Percentiles rank a stretch among this genome's conserved stretches.
Conservation (phyloP, 768 basidiomycete genomes). For the Infundibulicybe gibba region DNA sequence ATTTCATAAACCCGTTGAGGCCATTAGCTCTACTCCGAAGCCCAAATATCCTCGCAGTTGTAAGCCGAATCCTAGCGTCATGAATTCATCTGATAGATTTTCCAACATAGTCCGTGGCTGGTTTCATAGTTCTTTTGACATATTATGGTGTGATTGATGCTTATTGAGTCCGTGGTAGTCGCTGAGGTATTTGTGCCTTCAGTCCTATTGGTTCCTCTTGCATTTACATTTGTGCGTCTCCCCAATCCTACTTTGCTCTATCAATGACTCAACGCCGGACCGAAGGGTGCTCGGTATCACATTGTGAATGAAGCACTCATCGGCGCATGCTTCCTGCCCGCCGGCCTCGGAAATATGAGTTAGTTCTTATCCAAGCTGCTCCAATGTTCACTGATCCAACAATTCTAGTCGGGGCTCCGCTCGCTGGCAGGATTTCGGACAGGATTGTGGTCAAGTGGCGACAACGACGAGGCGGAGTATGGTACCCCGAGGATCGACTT, state of each 20-base stretch:
- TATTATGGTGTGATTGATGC: neutral
- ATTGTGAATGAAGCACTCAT: neutral
- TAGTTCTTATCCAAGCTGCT: neutral
- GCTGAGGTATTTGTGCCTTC: neutral
- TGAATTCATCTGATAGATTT: neutral
- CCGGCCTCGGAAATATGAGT: neutral
- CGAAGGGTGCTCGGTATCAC: neutral
- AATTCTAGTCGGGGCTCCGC: conserved; percentile 41
- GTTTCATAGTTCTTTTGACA: neutral
- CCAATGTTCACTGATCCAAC: neutral
- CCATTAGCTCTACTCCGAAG: conserved; percentile 52
- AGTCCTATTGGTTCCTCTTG: neutral
- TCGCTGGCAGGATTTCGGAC: conserved; percentile 46
- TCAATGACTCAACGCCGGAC: neutral
- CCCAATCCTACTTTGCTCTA: neutral
- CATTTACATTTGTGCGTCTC: neutral
- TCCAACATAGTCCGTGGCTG: neutral
- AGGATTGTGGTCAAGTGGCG: conserved; percentile 32
- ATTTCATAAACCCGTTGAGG: conserved; percentile 55
- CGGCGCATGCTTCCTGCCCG: neutral
- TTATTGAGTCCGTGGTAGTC: neutral
- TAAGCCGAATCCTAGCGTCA: conserved; percentile 20
- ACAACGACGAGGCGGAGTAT: conserved; percentile 33
- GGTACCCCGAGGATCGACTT: conserved; percentile 52
- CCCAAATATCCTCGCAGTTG: conserved; percentile 54